phyloP scores from a whole-genome alignment of 192 early-diverging fungal species.

The Backusella tuberculispora region DNA sequence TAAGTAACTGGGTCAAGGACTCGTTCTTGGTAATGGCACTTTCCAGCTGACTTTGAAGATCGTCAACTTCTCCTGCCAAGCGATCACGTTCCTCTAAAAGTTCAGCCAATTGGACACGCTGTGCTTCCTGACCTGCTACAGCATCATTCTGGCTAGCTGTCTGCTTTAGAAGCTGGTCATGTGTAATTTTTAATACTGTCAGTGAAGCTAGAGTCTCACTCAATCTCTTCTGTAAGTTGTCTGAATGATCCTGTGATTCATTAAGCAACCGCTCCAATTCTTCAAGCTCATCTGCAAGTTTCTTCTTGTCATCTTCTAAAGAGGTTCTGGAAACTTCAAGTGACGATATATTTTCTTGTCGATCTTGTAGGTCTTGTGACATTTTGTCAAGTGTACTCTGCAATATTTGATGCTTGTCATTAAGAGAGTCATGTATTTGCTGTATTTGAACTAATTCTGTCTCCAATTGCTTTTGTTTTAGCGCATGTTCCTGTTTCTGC shows the following conservation, averaged over 20 bases:
- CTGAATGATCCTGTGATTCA: not conserved
- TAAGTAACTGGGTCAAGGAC: not conserved
- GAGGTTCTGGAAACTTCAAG: not conserved
- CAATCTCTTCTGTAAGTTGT: not conserved
- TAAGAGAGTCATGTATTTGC: not conserved
- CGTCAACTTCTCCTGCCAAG: conserved; percentile 37
- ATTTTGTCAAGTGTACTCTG: not conserved
- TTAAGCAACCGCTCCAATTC: not conserved
- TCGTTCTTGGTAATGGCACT: conserved; percentile 8
- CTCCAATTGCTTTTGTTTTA: not conserved
- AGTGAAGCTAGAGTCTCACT: conserved; percentile 12
- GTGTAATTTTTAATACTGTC: conserved; percentile 10
- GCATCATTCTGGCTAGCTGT: not conserved
- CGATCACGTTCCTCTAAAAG: conserved; percentile 4
- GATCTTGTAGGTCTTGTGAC: not conserved
- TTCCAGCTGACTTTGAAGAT: conserved; percentile 39
- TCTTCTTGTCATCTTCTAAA: not conserved
- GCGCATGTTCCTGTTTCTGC: not conserved
- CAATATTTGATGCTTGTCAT: not conserved
- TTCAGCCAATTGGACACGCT: not conserved
- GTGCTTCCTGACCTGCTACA: conserved; percentile 5
- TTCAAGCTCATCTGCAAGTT: too few relatives aligned
- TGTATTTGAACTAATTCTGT: conserved; percentile 5
- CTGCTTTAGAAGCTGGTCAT: conserved; percentile 5
- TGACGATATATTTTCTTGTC: not conserved